phyloP scores from a whole-genome alignment of 2,329 filamentous ascomycete genomes.

The Trichophyton verrucosum region DNA sequence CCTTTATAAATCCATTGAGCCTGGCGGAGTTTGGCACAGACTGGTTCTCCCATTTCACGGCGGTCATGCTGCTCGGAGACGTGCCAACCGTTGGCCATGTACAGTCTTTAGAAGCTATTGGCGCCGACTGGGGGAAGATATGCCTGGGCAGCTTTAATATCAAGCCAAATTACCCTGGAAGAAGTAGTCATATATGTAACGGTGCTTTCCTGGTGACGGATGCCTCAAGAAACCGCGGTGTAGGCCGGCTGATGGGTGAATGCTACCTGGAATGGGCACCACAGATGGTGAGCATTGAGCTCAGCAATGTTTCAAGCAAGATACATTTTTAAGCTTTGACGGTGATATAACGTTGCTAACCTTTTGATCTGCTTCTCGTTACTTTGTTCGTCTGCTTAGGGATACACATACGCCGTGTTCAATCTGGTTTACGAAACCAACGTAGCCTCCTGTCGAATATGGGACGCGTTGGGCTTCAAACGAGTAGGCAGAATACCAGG shows the following conservation, averaged over 20 bases:
- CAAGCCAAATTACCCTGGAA: conserved; percentile 84
- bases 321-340: not conserved
- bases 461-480: conserved; percentile 87
- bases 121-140: conserved; percentile 62
- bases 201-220: conserved; percentile 63
- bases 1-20: conserved; percentile 66
- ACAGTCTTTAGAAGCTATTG: conserved; percentile 38
- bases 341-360: conserved; percentile 18
- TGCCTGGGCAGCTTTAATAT: conserved; percentile 88
- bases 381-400: conserved; percentile 31
- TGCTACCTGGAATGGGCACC: conserved; percentile 66
- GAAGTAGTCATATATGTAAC: conserved; percentile 80
- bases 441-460: conserved; percentile 76
- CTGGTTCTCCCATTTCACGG: conserved; percentile 86
- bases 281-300: conserved; percentile 35
- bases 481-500: conserved; percentile 72
- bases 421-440: conserved; percentile 93
- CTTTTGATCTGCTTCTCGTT: conserved; percentile 7
- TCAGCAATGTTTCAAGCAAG: not conserved
- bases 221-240: conserved; percentile 59
- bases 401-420: conserved; percentile 87
- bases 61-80: conserved; percentile 73
- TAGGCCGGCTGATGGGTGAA: conserved; percentile 64
- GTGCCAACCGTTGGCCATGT: conserved; percentile 51
- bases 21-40: conserved; percentile 65